Percentiles rank a stretch among this genome's conserved stretches.
Evolutionary conservation across 176 grass and related monocot genomes (phyloP).

Genomic region (Eremochloa ophiuroides): DNA sequence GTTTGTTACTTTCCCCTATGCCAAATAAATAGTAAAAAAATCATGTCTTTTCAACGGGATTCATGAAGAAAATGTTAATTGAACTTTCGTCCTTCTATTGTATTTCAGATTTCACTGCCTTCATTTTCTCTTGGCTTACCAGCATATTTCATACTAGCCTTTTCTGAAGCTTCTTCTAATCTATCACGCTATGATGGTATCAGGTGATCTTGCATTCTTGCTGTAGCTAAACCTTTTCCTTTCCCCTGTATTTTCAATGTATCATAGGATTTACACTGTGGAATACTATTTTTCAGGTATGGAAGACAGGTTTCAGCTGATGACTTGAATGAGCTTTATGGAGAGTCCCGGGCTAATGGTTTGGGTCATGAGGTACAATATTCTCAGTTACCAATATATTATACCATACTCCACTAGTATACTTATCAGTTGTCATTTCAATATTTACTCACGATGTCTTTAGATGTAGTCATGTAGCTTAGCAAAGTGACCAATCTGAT

Average conservation of each 20-base stretch:
- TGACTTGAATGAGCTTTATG: slow-evolving; percentile 75
- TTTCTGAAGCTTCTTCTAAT: slow-evolving; percentile 96
- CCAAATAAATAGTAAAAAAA: neutral
- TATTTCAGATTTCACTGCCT: slow-evolving; percentile 76
- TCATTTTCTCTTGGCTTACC: slow-evolving; percentile 93
- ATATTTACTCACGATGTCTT: neutral
- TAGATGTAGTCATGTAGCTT: neutral
- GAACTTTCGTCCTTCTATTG: neutral
- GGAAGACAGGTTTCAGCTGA: slow-evolving; percentile 59
- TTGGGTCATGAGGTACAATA: slow-evolving; percentile 78
- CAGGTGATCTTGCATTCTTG: slow-evolving; percentile 53
- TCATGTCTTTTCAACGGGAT: slow-evolving; percentile 15
- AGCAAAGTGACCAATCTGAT: neutral
- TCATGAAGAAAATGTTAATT: slow-evolving; percentile 1
- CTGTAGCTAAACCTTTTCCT: neutral
- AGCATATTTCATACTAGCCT: slow-evolving; percentile 91
- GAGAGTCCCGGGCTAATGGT: slow-evolving; percentile 68
- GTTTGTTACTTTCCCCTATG: slow-evolving; percentile 39
- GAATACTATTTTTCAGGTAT: slow-evolving; percentile 58
- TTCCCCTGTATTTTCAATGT: neutral
- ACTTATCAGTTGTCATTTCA: neutral
- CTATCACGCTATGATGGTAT: slow-evolving; percentile 96
- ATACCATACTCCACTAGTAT: neutral
- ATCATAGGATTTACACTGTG: neutral
- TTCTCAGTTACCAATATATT: neutral